Base-by-base conservation (phyloP, 75 land plant species). In the Isoetes taiwanensis region DNA sequence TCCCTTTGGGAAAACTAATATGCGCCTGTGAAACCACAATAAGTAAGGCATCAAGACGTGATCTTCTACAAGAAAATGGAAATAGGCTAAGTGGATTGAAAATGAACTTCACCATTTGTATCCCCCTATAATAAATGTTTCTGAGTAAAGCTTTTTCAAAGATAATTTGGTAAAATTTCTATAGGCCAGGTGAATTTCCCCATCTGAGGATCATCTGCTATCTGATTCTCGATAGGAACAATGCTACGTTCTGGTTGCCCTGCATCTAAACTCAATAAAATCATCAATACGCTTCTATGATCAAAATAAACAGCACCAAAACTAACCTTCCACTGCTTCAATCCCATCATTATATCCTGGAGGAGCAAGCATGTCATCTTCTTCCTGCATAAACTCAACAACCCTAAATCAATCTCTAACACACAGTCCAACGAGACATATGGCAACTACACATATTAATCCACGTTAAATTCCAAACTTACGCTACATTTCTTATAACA, bases 1-100 rank as follows among this genome's bases (percentile, higher is more conserved):
- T 46, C n/a, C 50, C 50, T 46, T 46, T 46, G 6, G 50, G 50
- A n/a, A 46, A 46, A 46, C 50, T 6, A 46, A 23, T 5, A 46
- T 46, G 16, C 50, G 50, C 50, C 50, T 46, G 50, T n/a, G 23
- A 6, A 6, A 5, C 16, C 50, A 46, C 8, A 6, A 6, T 8
- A 8, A 19, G 12, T 6, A 46, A 23, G 25, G 16, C 50, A 4
- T 19, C 16, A 46, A 37, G 9, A 37, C 14, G 39, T 37, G 14
- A 9, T 37, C 14, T 9, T 37, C 9, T 37, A 37, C 14, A 14
- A 37, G 9, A 37, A 9, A 14, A 37, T 9, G 39, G 39, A 9
- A 37, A 37, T 9, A 14, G 14, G 14, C 12, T 37, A 9, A 37
- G 14, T 9, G 12, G 14, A 14, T 37, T 37, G 14, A 14, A 37